These are phyloP conservation scores for Ceratocystis albifundus DNA, from an alignment of 2,329 filamentous ascomycete species.

Conservation along the genomic window DNA sequence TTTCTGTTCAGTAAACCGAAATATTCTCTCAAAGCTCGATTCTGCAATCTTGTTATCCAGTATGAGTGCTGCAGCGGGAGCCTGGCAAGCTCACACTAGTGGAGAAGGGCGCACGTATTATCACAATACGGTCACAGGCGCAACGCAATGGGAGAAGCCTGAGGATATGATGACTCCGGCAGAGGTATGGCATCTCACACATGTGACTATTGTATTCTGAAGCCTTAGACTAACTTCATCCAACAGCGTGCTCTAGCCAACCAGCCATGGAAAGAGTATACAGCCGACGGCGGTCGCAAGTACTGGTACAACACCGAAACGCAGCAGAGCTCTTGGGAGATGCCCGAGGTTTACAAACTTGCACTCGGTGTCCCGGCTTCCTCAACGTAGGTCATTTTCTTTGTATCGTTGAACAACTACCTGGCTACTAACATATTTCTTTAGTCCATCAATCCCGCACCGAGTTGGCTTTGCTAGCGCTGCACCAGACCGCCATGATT, in stretches of 20 bases:
- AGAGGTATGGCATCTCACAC: constrained; percentile 47
- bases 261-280: constrained; percentile 89
- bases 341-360: constrained; percentile 71
- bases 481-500: constrained; percentile 26
- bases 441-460: constrained; percentile 33
- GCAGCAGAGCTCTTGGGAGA: constrained; percentile 87
- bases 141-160: constrained; percentile 90
- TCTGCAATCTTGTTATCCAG: not conserved
- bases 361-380: constrained; percentile 48
- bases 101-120: constrained; percentile 81
- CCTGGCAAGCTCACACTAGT: constrained; percentile 74
- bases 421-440: not conserved
- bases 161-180: constrained; percentile 72
- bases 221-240: not conserved
- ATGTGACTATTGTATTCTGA: not conserved
- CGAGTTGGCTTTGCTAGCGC: constrained; percentile 33
- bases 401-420: not conserved
- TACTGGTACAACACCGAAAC: constrained; percentile 95
- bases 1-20: too few relatives aligned
- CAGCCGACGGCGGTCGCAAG: constrained; percentile 70
- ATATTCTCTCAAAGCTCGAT: not conserved
- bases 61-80: constrained; percentile 18
- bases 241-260: constrained; percentile 62
- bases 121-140: constrained; percentile 75
- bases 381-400: constrained; percentile 7